A percentile compares a stretch with the other conserved stretches of the same genome.
phyloP scores from a whole-genome alignment of 2,329 filamentous ascomycete genomes.

The Pochonia chlamydosporia region DNA sequence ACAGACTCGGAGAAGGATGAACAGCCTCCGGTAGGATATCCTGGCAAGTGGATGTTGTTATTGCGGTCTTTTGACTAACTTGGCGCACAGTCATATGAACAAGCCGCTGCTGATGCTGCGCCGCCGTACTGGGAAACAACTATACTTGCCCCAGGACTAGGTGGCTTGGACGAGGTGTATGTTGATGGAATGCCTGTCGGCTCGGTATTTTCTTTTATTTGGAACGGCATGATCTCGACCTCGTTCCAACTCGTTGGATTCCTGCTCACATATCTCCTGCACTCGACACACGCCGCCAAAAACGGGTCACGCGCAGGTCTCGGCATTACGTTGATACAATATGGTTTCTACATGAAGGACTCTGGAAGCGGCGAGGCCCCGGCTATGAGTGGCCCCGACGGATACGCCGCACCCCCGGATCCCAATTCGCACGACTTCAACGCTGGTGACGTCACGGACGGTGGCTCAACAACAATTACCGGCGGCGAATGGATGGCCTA shows the following conservation, averaged over 20 bases:
- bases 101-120: slow-evolving; percentile 91
- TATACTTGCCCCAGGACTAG: slow-evolving; percentile 85
- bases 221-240: slow-evolving; percentile 95
- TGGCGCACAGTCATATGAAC: slow-evolving; percentile 79
- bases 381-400: slow-evolving; percentile 45
- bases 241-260: slow-evolving; percentile 97
- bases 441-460: slow-evolving; percentile 56
- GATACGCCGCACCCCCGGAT: slow-evolving; percentile 68
- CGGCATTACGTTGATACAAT: slow-evolving; percentile 92
- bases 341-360: slow-evolving; percentile 91
- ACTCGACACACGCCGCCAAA: slow-evolving; percentile 97
- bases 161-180: slow-evolving; percentile 90
- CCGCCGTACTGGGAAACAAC: slow-evolving; percentile 99
- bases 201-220: slow-evolving; percentile 79
- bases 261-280: slow-evolving; percentile 92
- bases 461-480: slow-evolving; percentile 51
- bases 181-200: slow-evolving; percentile 93
- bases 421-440: slow-evolving; percentile 90
- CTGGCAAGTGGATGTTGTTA: background rate
- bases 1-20: slow-evolving; percentile 79
- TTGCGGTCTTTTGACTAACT: slow-evolving; percentile 26
- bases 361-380: slow-evolving; percentile 37
- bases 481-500: slow-evolving; percentile 88
- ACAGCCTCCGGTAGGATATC: slow-evolving; percentile 73
- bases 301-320: slow-evolving; percentile 93